phyloP scores from a whole-genome alignment of 2,329 filamentous ascomycete genomes.

The Penicillium sp. region DNA sequence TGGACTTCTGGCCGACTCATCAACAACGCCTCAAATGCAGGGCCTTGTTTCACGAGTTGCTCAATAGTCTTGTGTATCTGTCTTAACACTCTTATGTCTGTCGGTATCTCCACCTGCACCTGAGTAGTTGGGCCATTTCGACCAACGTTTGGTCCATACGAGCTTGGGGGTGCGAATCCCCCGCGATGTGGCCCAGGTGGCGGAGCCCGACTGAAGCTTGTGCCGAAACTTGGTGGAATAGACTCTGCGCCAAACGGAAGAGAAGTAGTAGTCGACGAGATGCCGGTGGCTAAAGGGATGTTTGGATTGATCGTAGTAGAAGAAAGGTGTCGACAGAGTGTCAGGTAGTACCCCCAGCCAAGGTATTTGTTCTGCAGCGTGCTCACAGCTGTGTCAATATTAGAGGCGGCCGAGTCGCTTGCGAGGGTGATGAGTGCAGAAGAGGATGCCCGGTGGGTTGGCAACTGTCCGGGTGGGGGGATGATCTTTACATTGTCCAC shows the following conservation, averaged over 20 bases:
- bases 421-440: constrained; percentile 78
- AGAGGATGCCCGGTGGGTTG: constrained; percentile 66
- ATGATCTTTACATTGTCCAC: constrained; percentile 74
- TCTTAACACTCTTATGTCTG: constrained; percentile 73
- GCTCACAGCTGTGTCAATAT: constrained; percentile 79
- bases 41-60: constrained; percentile 71
- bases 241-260: constrained; percentile 77
- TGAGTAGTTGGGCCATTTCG: constrained; percentile 55
- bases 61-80: constrained; percentile 89
- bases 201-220: constrained; percentile 49
- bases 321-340: constrained; percentile 76
- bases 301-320: constrained; percentile 64
- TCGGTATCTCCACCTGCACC: constrained; percentile 71
- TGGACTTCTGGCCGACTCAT: constrained; percentile 86
- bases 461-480: constrained; percentile 48
- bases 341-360: constrained; percentile 78
- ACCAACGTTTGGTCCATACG: constrained; percentile 56
- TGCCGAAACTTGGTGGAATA: constrained; percentile 50
- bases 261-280: constrained; percentile 51
- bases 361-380: constrained; percentile 78
- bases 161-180: constrained; percentile 73
- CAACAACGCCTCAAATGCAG: constrained; percentile 85
- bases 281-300: constrained; percentile 47
- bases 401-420: constrained; percentile 74
- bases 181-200: constrained; percentile 53